Base-by-base conservation (phyloP, 2,329 filamentous ascomycete species). In the Iodosphaeria phyllophila region DNA sequence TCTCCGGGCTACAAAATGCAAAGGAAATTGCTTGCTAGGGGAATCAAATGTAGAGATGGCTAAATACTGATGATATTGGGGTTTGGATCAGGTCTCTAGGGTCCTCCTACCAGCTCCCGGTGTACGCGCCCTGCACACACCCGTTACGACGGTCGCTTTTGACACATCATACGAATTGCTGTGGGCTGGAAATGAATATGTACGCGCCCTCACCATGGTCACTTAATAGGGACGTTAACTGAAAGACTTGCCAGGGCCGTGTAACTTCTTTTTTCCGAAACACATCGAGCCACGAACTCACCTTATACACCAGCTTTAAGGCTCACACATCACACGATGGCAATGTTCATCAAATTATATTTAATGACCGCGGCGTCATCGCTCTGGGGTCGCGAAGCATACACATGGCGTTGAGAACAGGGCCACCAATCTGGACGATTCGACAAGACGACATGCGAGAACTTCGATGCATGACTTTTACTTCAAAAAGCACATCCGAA, bases 391-490 rank as follows among this genome's bases (percentile, higher is more conserved):
- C 74, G 18, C 73, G 71, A 34, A 82, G 83, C 46, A 62, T 95
- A 8, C 89, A 98, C 51, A 80, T 93, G 61, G 72, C 83, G n/a
- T 63, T 69, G 31, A 68, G 89, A 27, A 69, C 79, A 33, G 89
- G 89, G 3, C 54, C 79, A 28, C 72, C 83, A 26, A 62, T 89
- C 56, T 95, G 89, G 84, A 83, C 93, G 49, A 60, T 93, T 32
- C 67, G 74, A 34, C 62, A 71, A 41, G 58, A 70, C 15, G 74
- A 76, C 28, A 92, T 95, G 74, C 70, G 64, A 34, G 80, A 93
- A 42, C 56, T 98, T 34, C 70, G 72, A 38, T 95, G 89, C 50
- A 95, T 95, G 83, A 86, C 77, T 46, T 93, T 92, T 44, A 91
- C 82, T 2, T 83, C 79, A 15, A 83, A 83, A 42, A 76, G 76